Base-by-base conservation (phyloP, 2,329 filamentous ascomycete genomes). In the Sporothrix globosa region DNA sequence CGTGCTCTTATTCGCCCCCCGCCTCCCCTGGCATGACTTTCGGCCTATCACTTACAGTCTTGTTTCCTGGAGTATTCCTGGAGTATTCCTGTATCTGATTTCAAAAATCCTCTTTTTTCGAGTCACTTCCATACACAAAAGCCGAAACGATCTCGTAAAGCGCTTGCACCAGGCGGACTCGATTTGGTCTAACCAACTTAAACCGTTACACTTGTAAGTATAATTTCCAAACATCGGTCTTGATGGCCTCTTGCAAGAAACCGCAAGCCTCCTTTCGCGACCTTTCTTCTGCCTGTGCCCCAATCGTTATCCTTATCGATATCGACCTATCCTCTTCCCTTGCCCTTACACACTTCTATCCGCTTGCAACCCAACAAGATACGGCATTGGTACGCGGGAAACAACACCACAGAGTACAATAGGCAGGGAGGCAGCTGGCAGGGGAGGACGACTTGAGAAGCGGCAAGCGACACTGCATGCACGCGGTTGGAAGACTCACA, bases 401-500 rank as follows among this genome's bases (percentile, higher is more conserved):
- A 17, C 58, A 17, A 13, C 39, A 63, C 39, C n/a, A 14, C n/a
- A 46, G 58, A 24, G 30, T n/a, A 44, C 19, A 61, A 61, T 44
- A 61, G n/a, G 56, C 56, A 61, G 56, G 30, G 19, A 34, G 54
- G 52, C 44, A 48, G 44, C 5, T 17, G 13, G 44, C 10, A 44
- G 56, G 11, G 34, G n/a, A 44, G 27, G 48, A 53, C 44, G 34
- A 34, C 34, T 34, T 34, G 39, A 67, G 50, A n/a, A 54, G 48
- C 46, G 34, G 48, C 46, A 50, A 67, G 65, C 34, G 63, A 67
- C 46, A 30, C 63, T 67, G 48, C 63, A 67, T 39, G 34, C 50
- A 67, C 48, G 34, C 65, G 65, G 30, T 67, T 67, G 48, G 30
- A n/a, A 41, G 48, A 48, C 61, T 66, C 61, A 39, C 27, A n/a